Evolutionary conservation across 768 basidiomycete genomes (phyloP).

Genomic region (Russula virescens): DNA sequence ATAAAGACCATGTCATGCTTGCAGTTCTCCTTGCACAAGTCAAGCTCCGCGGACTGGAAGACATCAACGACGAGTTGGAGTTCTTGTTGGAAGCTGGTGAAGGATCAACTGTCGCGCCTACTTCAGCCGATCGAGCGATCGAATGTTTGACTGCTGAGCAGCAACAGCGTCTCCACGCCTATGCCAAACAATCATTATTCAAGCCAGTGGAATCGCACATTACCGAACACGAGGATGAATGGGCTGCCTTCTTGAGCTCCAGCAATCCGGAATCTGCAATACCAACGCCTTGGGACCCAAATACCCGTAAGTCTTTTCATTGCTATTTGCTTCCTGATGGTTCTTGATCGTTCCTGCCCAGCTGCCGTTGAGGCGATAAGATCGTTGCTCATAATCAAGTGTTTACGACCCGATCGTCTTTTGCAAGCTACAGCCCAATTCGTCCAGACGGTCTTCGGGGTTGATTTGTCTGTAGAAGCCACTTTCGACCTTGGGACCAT

Average conservation of each 20-base stretch:
- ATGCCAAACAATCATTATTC: slow-evolving; percentile 70
- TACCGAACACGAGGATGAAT: slow-evolving; percentile 53
- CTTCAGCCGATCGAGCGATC: slow-evolving; percentile 35
- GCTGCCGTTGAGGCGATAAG: slow-evolving; percentile 73
- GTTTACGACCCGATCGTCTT: slow-evolving; percentile 87
- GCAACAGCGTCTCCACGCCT: slow-evolving; percentile 58
- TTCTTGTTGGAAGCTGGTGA: slow-evolving; percentile 90
- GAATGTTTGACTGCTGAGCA: slow-evolving; percentile 63
- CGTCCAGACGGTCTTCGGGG: slow-evolving; percentile 69
- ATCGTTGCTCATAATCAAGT: slow-evolving; percentile 75
- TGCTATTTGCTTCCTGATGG: slow-evolving; percentile 4
- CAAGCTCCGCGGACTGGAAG: slow-evolving; percentile 73
- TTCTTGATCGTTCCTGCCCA: slow-evolving; percentile 29
- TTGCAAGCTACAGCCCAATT: slow-evolving; percentile 77
- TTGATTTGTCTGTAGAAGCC: slow-evolving; percentile 70
- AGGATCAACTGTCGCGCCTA: slow-evolving; percentile 39
- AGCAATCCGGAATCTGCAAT: slow-evolving; percentile 59
- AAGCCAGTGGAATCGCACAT: slow-evolving; percentile 66
- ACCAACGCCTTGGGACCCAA: slow-evolving; percentile 74
- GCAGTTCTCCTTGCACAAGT: slow-evolving; percentile 88
- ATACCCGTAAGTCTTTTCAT: slow-evolving; percentile 55
- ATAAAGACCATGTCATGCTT: slow-evolving; percentile 86
- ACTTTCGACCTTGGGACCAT: slow-evolving; percentile 71
- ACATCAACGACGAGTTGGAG: slow-evolving; percentile 80
- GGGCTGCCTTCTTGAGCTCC: slow-evolving; percentile 68